Conservation (phyloP, 2,329 filamentous ascomycete genomes). For the Thermomyces lanuginosus region DNA sequence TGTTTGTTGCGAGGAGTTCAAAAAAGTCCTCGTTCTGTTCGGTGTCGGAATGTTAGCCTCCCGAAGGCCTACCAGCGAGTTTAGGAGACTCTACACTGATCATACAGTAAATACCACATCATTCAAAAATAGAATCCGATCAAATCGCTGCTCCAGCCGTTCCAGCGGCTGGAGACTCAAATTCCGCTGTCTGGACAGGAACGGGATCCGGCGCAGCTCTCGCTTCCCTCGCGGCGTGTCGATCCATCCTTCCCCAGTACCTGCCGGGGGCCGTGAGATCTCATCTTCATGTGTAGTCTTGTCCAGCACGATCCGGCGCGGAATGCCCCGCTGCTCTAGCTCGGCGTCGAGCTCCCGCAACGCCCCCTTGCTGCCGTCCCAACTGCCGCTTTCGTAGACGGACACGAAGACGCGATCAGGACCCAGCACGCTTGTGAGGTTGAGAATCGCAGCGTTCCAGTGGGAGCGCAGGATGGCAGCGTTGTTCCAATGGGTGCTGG, state of each 20-base stretch:
- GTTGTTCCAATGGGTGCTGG: slow-evolving; percentile 53
- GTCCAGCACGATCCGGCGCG: slow-evolving; percentile 41
- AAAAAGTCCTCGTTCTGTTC: slow-evolving; percentile 25
- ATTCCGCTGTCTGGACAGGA: slow-evolving; percentile 49
- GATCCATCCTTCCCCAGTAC: slow-evolving; percentile 44
- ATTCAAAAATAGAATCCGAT: slow-evolving; percentile 43
- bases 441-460: slow-evolving; percentile 46
- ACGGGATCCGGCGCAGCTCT: slow-evolving; percentile 51
- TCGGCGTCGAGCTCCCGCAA: slow-evolving; percentile 40
- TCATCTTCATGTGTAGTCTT: slow-evolving; percentile 43
- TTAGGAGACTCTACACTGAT: neutral
- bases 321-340: slow-evolving; percentile 37
- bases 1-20: slow-evolving; percentile 42
- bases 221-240: slow-evolving; percentile 36
- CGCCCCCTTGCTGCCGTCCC: slow-evolving; percentile 49
- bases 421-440: slow-evolving; percentile 41
- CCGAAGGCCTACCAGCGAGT: neutral
- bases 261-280: slow-evolving; percentile 28
- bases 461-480: slow-evolving; percentile 42
- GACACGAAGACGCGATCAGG: slow-evolving; percentile 50
- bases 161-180: slow-evolving; percentile 43
- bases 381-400: slow-evolving; percentile 52
- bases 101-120: slow-evolving; percentile 30
- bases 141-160: slow-evolving; percentile 34
- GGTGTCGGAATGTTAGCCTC: neutral